A percentile compares a stretch with the other conserved stretches of the same genome.
Evolutionary conservation across 2,329 filamentous ascomycete genomes (phyloP).

Genomic region (Teratosphaeriaceae sp.): DNA sequence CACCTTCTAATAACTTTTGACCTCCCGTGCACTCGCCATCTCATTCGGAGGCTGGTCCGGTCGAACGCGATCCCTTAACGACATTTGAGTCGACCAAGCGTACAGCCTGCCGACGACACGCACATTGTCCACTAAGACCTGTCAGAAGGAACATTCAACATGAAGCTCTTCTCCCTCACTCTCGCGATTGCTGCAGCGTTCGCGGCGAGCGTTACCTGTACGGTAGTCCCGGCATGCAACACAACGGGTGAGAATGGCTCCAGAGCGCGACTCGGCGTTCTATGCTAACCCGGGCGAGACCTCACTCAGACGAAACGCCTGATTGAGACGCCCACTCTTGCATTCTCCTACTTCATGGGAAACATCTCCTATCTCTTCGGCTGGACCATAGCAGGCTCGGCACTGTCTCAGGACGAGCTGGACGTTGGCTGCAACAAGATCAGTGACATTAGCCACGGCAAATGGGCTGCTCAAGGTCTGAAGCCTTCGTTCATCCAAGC

Average conservation of each 20-base stretch:
- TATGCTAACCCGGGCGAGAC: no score
- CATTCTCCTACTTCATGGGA: conserved; percentile 9
- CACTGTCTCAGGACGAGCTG: conserved; percentile 14
- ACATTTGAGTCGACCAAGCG: no score
- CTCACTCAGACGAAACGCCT: conserved; percentile 2
- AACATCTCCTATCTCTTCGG: conserved; percentile 23
- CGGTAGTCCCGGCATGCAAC: not conserved
- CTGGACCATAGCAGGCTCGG: conserved; percentile 24
- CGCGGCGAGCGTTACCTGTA: not conserved
- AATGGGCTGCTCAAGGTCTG: conserved; percentile 18
- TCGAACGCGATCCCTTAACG: no score
- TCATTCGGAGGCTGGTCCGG: no score
- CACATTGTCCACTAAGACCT: no score
- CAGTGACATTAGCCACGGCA: conserved; percentile 11
- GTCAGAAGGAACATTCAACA: no score
- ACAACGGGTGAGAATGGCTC: not conserved
- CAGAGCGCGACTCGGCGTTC: no score
- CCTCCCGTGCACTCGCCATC: no score
- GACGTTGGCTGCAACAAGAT: conserved; percentile 17
- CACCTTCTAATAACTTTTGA: no score
- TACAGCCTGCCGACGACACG: no score
- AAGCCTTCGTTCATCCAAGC: conserved; percentile 11
- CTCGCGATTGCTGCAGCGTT: not conserved
- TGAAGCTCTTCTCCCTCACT: conserved; percentile 1
- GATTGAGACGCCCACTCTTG: conserved; percentile 8